Evolutionary conservation across 331 rosid genomes (phyloP), one percentile per base, ranked within the genome.

Genomic region (Quercus phellos): DNA sequence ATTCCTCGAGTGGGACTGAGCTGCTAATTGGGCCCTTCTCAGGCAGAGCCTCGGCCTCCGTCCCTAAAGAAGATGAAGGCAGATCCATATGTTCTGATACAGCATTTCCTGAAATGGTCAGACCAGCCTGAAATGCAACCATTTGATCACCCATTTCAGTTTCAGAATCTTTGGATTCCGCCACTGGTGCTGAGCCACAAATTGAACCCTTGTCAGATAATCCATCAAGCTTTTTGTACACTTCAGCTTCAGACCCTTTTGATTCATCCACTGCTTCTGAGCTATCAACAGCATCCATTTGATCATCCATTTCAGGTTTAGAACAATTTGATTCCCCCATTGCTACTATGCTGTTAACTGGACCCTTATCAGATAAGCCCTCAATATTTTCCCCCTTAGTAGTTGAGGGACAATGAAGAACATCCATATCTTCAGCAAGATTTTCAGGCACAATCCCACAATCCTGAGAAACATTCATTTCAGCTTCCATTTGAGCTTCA

Each of bases 391-490:
- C 78, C 72, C 56, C 80, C 70, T 46, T 81, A 67, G 84, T 68
- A 19, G 53, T 72, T 35, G 68, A 76, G 80, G 79, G 61, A 54
- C 72, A 55, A 24, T 55, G 81, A 59, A 81, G 55, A 63, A 74
- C 64, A 16, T 54, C 80, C 75, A 71, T 19, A 24, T 29, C 51
- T 51, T 75, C 78, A 17, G 77, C 50, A 79, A 24, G 73, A 75
- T 64, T 78, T 72, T 71, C 54, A 6, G 46, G 68, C 43, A 68
- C 71, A 70, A 54, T 55, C 42, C 61, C 53, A 55, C 21, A 66
- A n/a, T 73, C 78, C 26, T 34, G 74, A 79, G 84, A 64, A 56
- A 79, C 82, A 76, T 74, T 80, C 80, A 74, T 75, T 79, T 83
- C 76, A 72, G 55, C 84, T 79, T 56, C 51, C 2, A 51, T 19